Conservation (phyloP, 495 filamentous ascomycete species). For the Lophiotrema nucula region DNA sequence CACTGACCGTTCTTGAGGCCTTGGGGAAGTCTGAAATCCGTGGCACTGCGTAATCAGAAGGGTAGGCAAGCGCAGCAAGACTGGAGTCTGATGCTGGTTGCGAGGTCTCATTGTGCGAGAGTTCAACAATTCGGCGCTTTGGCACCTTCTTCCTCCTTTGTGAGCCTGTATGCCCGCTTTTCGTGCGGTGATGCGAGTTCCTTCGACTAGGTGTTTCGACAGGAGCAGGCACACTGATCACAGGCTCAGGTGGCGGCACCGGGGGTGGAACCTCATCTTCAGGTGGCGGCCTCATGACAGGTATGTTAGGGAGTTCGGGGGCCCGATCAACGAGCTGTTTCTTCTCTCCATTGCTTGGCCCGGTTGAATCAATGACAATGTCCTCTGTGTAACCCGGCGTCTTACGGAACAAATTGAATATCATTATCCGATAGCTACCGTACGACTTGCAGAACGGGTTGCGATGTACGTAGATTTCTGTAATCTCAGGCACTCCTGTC, state of each 20-base stretch:
- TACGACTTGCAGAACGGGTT: slow-evolving; percentile 92
- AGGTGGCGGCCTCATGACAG: slow-evolving; percentile 66
- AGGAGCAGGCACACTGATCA: slow-evolving; percentile 15
- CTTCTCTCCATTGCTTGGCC: slow-evolving; percentile 77
- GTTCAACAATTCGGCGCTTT: slow-evolving; percentile 79
- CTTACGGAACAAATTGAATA: slow-evolving; percentile 95
- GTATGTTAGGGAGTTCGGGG: slow-evolving; percentile 68
- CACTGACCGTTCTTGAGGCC: not conserved
- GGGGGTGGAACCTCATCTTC: slow-evolving; percentile 44
- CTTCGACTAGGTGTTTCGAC: slow-evolving; percentile 1
- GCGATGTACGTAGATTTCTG: slow-evolving; percentile 83
- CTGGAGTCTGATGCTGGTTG: not conserved
- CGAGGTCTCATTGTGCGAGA: slow-evolving; percentile 58
- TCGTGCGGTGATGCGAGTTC: slow-evolving; percentile 29
- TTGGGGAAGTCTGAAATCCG: not conserved
- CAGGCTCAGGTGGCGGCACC: not conserved
- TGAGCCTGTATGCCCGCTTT: slow-evolving; percentile 34
- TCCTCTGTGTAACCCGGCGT: slow-evolving; percentile 89
- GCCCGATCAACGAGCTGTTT: slow-evolving; percentile 81
- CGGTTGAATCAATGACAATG: slow-evolving; percentile 79
- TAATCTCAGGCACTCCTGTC: slow-evolving; percentile 85
- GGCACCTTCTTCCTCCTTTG: slow-evolving; percentile 46
- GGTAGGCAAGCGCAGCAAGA: slow-evolving; percentile 27
- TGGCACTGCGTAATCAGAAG: slow-evolving; percentile 27
- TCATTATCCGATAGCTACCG: slow-evolving; percentile 75